Conservation (phyloP, 345 rosid species). For the Punica granatum region DNA sequence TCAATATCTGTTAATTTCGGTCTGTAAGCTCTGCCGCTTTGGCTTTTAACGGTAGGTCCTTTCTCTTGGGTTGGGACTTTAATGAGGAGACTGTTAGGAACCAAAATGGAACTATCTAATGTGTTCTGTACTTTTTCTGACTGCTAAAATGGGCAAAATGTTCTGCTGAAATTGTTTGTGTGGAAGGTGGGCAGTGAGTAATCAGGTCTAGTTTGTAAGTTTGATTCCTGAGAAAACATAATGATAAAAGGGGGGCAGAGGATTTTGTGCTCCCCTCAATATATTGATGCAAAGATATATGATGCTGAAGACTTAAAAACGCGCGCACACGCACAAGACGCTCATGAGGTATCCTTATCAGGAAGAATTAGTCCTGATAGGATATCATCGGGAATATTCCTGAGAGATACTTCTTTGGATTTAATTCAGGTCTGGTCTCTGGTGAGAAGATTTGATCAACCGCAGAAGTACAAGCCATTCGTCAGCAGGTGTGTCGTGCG, state of each 20-base stretch:
- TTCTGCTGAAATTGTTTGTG: not conserved
- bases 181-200: not conserved
- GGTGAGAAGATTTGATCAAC: conserved; percentile 49
- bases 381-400: not conserved
- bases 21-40: too few relatives aligned
- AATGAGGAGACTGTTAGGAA: not conserved
- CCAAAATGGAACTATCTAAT: not conserved
- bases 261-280: not conserved
- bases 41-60: too few relatives aligned
- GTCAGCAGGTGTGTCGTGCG: conserved; percentile 37
- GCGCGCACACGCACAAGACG: not conserved
- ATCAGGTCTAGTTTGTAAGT: not conserved
- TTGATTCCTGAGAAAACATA: not conserved
- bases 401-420: conserved; percentile 4
- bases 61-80: too few relatives aligned
- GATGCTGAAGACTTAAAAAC: not conserved
- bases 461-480: conserved; percentile 43
- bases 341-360: not conserved
- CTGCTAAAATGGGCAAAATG: not conserved
- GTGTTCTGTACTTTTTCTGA: not conserved
- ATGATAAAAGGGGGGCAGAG: not conserved
- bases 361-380: not conserved
- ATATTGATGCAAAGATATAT: not conserved
- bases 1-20: not conserved
- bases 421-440: conserved; percentile 40